Evolutionary conservation across 2,329 filamentous ascomycete species (phyloP), one percentile per base, ranked within the genome.

Genomic region (Ampelomyces quisqualis): DNA sequence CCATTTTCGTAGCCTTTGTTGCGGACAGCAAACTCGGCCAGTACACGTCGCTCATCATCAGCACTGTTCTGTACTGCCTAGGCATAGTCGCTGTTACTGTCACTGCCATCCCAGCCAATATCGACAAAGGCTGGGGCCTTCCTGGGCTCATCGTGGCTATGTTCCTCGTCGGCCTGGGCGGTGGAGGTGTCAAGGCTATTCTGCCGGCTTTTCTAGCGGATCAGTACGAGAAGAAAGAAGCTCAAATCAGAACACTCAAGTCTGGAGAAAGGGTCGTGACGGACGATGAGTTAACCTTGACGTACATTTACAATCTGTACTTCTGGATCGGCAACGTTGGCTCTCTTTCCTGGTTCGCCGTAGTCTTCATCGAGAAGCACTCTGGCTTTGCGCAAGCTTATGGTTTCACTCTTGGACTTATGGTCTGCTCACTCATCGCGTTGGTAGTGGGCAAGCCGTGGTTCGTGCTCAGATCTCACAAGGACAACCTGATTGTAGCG

Each of bases 371-470:
- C 71, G 86, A 90, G 64, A 71, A 77, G 43, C 76, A 83, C 54
- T 67, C 82, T 42, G 82, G 81, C 3, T 89, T 87, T 67, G 78
- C 83, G 77, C 76, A 76, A 1, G 84, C 81, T 2, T 88, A 77
- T 55, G 66, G 82, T 11, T 65, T 86, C 24, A 77, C 78, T 34
- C 77, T 84, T 50, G 75, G 74, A 59, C 78, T 84, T 68, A 86
- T 88, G 69, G 69, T 78, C 40, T 63, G 84, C 10, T 80, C 81
- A 26, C 76, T 83, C 18, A 60, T 77, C 28, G 72, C 83, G 35
- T 71, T 82, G 4, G 45, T 80, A 26, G 38, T 62, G 5, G 60
- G 62, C 18, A 39, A 43, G 13, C 27, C 23, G 5, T 57, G 53
- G 51, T 61, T 51, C 24, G 49, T 51, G 32, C 45, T 48, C 13